These are phyloP conservation scores for Botryotinia calthae DNA, from an alignment of 2,329 filamentous ascomycete genomes.

Conservation along the genomic window DNA sequence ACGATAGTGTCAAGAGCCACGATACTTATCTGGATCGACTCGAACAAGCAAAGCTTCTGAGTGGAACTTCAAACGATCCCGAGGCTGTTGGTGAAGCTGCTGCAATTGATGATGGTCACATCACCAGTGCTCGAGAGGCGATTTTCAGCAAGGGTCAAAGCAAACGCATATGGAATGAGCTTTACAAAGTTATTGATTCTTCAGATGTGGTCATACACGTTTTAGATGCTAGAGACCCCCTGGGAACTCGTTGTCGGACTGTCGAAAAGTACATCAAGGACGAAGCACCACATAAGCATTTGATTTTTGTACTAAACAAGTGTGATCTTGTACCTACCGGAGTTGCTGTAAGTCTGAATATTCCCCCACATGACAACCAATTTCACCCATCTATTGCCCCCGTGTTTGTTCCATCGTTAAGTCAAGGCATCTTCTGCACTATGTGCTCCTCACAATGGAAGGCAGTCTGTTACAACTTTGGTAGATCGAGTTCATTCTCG, in stretches of 20 bases:
- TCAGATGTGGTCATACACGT: constrained; percentile 97
- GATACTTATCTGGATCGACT: constrained; percentile 76
- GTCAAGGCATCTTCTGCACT: constrained; percentile 77
- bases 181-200: constrained; percentile 93
- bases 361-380: neutral
- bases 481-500: constrained; percentile 82
- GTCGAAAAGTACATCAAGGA: constrained; percentile 91
- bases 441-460: constrained; percentile 64
- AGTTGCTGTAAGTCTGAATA: constrained; percentile 77
- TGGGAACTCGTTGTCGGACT: constrained; percentile 84
- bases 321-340: constrained; percentile 88
- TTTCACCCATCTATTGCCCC: constrained; percentile 21
- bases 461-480: constrained; percentile 98
- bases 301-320: constrained; percentile 88
- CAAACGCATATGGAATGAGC: constrained; percentile 95
- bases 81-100: constrained; percentile 47
- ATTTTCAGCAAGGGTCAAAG: constrained; percentile 94
- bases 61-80: constrained; percentile 60
- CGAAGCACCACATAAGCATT: constrained; percentile 93
- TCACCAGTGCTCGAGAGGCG: constrained; percentile 70
- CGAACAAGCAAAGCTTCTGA: constrained; percentile 75
- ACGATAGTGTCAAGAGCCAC: constrained; percentile 75
- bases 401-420: constrained; percentile 61
- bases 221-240: constrained; percentile 81
- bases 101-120: constrained; percentile 44